Conservation (phyloP, 441 rosid species). For the Aleurites moluccanus region DNA sequence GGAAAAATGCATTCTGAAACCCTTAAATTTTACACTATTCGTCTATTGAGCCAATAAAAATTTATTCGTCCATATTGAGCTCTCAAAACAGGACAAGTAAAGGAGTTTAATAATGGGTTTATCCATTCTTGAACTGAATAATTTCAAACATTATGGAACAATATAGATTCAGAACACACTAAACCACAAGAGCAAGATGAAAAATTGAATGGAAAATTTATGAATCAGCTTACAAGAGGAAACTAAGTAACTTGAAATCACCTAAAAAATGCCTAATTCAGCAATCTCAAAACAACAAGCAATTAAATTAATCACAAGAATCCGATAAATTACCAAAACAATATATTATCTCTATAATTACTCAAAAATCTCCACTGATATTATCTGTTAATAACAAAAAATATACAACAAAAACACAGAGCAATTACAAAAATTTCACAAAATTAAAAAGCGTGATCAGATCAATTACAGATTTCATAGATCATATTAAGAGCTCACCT, state of each 20-base stretch:
- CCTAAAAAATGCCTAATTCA: too few species aligned
- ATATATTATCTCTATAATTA: not conserved
- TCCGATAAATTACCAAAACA: not conserved
- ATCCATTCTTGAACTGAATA: too few species aligned
- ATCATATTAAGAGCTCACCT: not conserved
- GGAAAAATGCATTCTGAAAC: too few species aligned
- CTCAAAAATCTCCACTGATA: not conserved
- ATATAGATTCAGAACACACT: too few species aligned
- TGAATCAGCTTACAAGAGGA: not conserved
- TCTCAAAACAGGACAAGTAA: too few species aligned
- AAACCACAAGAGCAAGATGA: not conserved
- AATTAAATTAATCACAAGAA: not conserved
- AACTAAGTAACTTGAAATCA: not conserved
- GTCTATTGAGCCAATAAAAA: too few species aligned
- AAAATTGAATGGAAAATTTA: not conserved
- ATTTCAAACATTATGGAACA: too few species aligned
- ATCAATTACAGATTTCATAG: not conserved
- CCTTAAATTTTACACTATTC: too few species aligned
- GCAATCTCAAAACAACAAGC: not conserved
- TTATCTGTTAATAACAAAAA: not conserved
- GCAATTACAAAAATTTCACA: constrained; percentile 4
- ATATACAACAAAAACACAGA: not conserved
- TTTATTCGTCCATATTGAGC: too few species aligned
- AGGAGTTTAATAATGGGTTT: too few species aligned
- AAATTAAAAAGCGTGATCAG: not conserved